phyloP scores from a whole-genome alignment of 257 asterid genomes.

The Nicotiana attenuata region DNA sequence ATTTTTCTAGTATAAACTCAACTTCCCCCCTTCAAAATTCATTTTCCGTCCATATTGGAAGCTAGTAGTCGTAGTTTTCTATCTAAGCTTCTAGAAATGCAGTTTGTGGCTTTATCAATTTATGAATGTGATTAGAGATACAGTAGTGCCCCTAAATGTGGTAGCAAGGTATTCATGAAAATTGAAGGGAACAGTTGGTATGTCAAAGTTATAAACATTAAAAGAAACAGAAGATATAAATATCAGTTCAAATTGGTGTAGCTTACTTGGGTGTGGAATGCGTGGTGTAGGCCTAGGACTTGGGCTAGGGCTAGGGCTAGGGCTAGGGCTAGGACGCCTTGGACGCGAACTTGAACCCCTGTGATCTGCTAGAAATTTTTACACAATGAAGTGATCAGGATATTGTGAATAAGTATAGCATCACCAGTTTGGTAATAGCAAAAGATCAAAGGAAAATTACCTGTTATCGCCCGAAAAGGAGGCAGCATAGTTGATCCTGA shows the following conservation, averaged over 20 bases:
- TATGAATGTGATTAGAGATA: neutral
- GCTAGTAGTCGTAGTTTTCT: neutral
- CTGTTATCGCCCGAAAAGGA: conserved; percentile 55
- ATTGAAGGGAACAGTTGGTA: neutral
- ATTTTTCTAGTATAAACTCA: neutral
- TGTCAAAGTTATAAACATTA: neutral
- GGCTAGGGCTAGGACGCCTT: neutral
- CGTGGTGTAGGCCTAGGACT: neutral
- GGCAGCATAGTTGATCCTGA: conserved; percentile 61
- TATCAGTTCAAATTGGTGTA: neutral
- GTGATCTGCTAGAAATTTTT: neutral
- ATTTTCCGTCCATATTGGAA: neutral
- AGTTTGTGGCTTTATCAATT: neutral
- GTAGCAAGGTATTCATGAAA: neutral
- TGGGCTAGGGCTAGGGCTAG: neutral
- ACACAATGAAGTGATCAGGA: conserved; percentile 2
- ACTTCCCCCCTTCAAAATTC: neutral
- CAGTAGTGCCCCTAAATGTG: neutral
- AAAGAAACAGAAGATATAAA: neutral
- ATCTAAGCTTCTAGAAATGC: neutral
- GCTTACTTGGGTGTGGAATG: neutral
- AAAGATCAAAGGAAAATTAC: conserved; percentile 19
- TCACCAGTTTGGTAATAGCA: neutral
- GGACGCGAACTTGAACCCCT: conserved; percentile 7
- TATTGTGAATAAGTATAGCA: neutral